A percentile compares a stretch with the other conserved stretches of the same genome.
These are phyloP conservation scores for Cetradonia linearis DNA, from an alignment of 495 filamentous ascomycete species.

Conservation along the genomic window DNA sequence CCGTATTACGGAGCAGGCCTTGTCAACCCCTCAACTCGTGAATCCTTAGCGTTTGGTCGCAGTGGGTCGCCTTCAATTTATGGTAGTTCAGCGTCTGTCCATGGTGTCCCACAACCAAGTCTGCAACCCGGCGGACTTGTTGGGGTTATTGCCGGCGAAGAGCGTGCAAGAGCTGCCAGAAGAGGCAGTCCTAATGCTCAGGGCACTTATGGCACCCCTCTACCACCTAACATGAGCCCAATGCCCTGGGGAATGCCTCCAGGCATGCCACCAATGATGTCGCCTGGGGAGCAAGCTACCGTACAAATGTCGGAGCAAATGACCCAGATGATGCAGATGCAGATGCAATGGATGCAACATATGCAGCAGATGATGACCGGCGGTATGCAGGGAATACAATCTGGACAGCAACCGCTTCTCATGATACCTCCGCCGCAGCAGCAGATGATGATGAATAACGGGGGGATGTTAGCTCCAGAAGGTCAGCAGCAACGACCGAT, in stretches of 20 bases:
- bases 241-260: conserved; percentile 32
- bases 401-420: conserved; percentile 23
- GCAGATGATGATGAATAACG: conserved; percentile 26
- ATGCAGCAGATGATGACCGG: conserved; percentile 69
- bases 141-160: conserved; percentile 82
- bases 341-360: conserved; percentile 72
- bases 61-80: conserved; percentile 44
- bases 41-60: conserved; percentile 58
- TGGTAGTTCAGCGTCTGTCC: conserved; percentile 45
- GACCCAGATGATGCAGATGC: conserved; percentile 84
- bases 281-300: conserved; percentile 63
- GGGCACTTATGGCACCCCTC: conserved; percentile 37
- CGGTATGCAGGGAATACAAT: conserved; percentile 23
- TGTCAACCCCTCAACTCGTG: conserved; percentile 61
- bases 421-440: conserved; percentile 26
- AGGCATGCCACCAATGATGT: conserved; percentile 35
- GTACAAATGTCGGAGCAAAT: conserved; percentile 82
- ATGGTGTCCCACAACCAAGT: conserved; percentile 41
- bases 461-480: conserved; percentile 15
- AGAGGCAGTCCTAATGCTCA: conserved; percentile 66
- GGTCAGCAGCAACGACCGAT: conserved; percentile 31
- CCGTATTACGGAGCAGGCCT: conserved; percentile 80
- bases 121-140: conserved; percentile 64
- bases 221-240: conserved; percentile 29
- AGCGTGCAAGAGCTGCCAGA: conserved; percentile 64